These are phyloP conservation scores for Boletus subcaerulescens DNA, from an alignment of 768 basidiomycete species.

Conservation along the genomic window DNA sequence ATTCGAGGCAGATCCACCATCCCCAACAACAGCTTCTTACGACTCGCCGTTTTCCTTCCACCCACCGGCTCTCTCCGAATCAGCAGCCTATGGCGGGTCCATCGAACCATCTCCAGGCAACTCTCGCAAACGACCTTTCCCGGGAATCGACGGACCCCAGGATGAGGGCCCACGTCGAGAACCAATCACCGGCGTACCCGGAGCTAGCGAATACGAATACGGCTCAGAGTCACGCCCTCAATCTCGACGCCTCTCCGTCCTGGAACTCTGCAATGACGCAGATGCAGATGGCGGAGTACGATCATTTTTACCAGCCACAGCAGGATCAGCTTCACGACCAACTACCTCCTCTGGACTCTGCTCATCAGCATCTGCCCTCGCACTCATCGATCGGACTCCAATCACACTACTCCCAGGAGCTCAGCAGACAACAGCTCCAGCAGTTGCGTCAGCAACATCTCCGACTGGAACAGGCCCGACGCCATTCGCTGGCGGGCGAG, in stretches of 20 bases:
- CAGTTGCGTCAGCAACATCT: constrained; percentile 37
- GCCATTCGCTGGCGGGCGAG: constrained; percentile 34
- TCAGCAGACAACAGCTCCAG: constrained; percentile 43
- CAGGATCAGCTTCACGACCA: constrained; percentile 38
- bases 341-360: constrained; percentile 46
- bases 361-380: constrained; percentile 46
- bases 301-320: constrained; percentile 42
- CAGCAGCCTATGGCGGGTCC: constrained; percentile 30
- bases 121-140: constrained; percentile 63
- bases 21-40: constrained; percentile 33
- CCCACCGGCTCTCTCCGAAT: constrained; percentile 52
- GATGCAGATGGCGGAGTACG: constrained; percentile 43
- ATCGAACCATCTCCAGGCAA: constrained; percentile 37
- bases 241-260: constrained; percentile 76
- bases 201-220: constrained; percentile 55
- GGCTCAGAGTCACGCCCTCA: constrained; percentile 74
- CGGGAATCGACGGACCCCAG: constrained; percentile 48
- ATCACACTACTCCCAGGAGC: constrained; percentile 47
- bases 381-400: constrained; percentile 48
- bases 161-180: constrained; percentile 44
- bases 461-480: constrained; percentile 34
- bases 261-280: constrained; percentile 86
- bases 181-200: constrained; percentile 26
- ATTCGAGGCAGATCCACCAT: constrained; percentile 33
- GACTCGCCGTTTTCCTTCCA: constrained; percentile 82